Percentiles rank a stretch among this genome's conserved stretches.
These are phyloP conservation scores for Carex sylvatica DNA, from an alignment of 202 grass and related monocot species.

Conservation along the genomic window DNA sequence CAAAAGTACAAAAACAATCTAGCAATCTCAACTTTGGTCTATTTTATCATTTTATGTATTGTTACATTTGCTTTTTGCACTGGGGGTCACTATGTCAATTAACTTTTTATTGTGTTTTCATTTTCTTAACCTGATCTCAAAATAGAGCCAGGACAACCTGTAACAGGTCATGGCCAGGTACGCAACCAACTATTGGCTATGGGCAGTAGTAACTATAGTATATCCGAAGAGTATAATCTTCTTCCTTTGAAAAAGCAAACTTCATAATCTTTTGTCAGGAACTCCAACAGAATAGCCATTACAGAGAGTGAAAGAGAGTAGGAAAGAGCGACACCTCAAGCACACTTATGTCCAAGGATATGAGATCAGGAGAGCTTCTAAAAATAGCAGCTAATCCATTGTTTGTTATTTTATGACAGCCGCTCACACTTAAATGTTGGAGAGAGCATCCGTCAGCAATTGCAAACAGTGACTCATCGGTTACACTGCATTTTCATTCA, in stretches of 20 bases:
- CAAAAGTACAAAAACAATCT: not conserved
- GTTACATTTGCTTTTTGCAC: not conserved
- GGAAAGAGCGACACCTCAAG: conserved; percentile 56
- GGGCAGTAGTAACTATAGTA: not conserved
- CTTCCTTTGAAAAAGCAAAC: not conserved
- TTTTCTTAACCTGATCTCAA: not conserved
- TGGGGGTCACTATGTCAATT: not conserved
- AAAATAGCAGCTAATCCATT: conserved; percentile 62
- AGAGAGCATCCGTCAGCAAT: conserved; percentile 72
- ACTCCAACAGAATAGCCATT: not conserved
- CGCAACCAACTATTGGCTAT: not conserved
- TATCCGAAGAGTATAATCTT: not conserved
- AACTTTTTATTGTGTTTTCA: not conserved
- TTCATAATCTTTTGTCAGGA: conserved; percentile 1
- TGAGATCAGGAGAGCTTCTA: conserved; percentile 68
- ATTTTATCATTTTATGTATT: not conserved
- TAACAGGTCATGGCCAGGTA: not conserved
- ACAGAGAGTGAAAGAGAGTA: not conserved
- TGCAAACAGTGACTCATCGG: conserved; percentile 59
- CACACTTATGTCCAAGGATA: conserved; percentile 69
- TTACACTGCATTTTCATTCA: conserved; percentile 44
- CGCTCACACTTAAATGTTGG: conserved; percentile 54
- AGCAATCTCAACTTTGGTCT: not conserved
- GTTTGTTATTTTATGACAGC: conserved; percentile 71
- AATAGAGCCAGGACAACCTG: not conserved